Percentiles rank a stretch among this genome's conserved stretches.
Conservation (phyloP, 139 green algal genomes). For the Chlamydomonas sp. region DNA sequence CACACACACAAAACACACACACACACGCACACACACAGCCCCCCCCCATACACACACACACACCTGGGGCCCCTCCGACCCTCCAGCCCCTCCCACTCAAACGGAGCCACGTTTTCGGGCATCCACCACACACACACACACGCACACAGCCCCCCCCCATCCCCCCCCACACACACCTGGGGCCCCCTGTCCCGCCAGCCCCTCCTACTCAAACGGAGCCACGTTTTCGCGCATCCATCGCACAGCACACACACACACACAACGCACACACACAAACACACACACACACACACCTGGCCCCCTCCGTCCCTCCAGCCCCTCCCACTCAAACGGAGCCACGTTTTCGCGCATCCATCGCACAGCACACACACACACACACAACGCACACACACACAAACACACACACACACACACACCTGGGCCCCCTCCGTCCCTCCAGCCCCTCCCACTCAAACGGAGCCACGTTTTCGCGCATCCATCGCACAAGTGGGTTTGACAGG, state of each 20-base stretch:
- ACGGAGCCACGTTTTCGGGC: too few species aligned
- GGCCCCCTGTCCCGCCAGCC: neutral
- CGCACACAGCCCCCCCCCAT: too few species aligned
- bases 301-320: neutral
- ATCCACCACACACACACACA: too few species aligned
- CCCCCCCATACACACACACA: neutral
- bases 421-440: neutral
- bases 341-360: too few species aligned
- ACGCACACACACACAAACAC: too few species aligned
- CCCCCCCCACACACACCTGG: neutral
- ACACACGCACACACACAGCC: too few species aligned
- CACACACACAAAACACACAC: too few species aligned
- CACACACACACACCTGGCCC: neutral
- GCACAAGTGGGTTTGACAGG: neutral
- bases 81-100: neutral
- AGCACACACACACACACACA: too few species aligned
- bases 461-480: conserved; percentile 5
- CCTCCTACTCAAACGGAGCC: too few species aligned
- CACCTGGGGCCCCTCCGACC: neutral
- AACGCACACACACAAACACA: too few species aligned
- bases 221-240: too few species aligned
- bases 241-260: too few species aligned
- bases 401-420: neutral
- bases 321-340: neutral
- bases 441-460: neutral